A percentile compares a stretch with the other conserved stretches of the same genome.
Evolutionary conservation across 2,329 filamentous ascomycete species (phyloP).

Genomic region (Aspergillus sp.): DNA sequence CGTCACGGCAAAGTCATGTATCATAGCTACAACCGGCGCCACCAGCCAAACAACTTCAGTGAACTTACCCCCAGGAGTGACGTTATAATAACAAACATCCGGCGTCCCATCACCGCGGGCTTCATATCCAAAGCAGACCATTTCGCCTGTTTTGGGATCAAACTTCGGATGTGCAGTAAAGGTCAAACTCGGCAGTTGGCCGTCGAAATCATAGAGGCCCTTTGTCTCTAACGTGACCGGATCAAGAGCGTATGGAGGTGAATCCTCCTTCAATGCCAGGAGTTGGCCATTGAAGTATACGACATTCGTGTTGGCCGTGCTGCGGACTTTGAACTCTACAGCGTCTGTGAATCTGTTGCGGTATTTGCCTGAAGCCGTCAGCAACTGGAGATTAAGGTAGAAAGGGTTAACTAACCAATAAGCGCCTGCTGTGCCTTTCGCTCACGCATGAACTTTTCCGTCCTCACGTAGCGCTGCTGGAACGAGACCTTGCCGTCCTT

Average conservation of each 20-base stretch:
- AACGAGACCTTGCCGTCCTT: conserved; percentile 33
- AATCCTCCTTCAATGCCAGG: conserved; percentile 50
- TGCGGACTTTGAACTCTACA: conserved; percentile 32
- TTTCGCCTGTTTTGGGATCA: conserved; percentile 51
- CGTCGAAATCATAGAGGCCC: conserved; percentile 50
- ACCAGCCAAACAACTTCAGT: conserved; percentile 36
- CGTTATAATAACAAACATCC: conserved; percentile 39
- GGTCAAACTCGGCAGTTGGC: conserved; percentile 47
- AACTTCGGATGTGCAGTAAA: conserved; percentile 56
- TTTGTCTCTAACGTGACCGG: conserved; percentile 51
- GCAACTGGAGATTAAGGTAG: background rate
- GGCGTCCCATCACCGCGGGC: conserved; percentile 42
- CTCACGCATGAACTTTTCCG: conserved; percentile 42
- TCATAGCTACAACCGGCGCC: conserved; percentile 39
- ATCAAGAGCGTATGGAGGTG: conserved; percentile 54
- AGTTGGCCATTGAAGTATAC: conserved; percentile 55
- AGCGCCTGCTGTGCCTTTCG: conserved; percentile 36
- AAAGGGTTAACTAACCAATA: conserved; percentile 8
- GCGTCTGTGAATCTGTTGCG: conserved; percentile 43
- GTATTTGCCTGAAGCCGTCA: conserved; percentile 32
- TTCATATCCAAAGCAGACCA: conserved; percentile 53
- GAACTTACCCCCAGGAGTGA: conserved; percentile 30
- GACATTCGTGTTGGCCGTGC: conserved; percentile 59
- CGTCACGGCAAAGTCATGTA: conserved; percentile 46
- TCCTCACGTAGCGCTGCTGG: conserved; percentile 40